Evolutionary conservation across 805 yeast species (phyloP).

Genomic region (Priceomyces melissophilus): DNA sequence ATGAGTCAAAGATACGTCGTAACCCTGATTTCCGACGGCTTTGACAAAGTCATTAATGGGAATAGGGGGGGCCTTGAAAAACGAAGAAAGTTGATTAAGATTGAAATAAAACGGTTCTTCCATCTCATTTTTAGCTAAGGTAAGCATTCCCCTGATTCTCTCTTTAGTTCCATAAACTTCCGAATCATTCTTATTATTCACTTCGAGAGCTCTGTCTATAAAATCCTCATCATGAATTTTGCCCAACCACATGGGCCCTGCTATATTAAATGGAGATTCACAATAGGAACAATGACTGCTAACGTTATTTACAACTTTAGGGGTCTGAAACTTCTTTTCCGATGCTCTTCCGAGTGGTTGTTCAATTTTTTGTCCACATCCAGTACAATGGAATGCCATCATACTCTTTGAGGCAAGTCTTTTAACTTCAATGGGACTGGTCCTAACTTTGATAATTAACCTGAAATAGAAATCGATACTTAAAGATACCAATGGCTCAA

Average conservation of each 20-base stretch:
- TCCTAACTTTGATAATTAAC: conserved; percentile 71
- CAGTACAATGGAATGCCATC: conserved; percentile 78
- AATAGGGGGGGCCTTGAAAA: conserved; percentile 80
- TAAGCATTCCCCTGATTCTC: conserved; percentile 89
- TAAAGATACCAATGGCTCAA: conserved; percentile 81
- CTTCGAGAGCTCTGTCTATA: conserved; percentile 57
- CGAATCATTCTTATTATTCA: conserved; percentile 48
- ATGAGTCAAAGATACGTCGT: conserved; percentile 80
- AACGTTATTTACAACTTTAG: conserved; percentile 36
- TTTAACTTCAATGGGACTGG: conserved; percentile 80
- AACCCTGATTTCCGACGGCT: conserved; percentile 83
- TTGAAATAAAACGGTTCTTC: conserved; percentile 73
- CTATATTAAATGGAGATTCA: conserved; percentile 64
- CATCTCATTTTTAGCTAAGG: conserved; percentile 74
- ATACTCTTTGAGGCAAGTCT: conserved; percentile 72
- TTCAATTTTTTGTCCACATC: conserved; percentile 69
- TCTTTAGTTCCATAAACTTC: conserved; percentile 72
- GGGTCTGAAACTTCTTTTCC: conserved; percentile 53
- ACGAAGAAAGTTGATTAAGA: conserved; percentile 70
- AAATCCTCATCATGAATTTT: conserved; percentile 68
- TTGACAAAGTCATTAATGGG: conserved; percentile 67
- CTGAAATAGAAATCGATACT: conserved; percentile 93
- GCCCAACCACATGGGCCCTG: conserved; percentile 95
- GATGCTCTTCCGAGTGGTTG: conserved; percentile 70
- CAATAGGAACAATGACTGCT: conserved; percentile 68